Conservation (phyloP, 371 early-diverging fungal genomes). For the Syncephalis plumigaleata region DNA sequence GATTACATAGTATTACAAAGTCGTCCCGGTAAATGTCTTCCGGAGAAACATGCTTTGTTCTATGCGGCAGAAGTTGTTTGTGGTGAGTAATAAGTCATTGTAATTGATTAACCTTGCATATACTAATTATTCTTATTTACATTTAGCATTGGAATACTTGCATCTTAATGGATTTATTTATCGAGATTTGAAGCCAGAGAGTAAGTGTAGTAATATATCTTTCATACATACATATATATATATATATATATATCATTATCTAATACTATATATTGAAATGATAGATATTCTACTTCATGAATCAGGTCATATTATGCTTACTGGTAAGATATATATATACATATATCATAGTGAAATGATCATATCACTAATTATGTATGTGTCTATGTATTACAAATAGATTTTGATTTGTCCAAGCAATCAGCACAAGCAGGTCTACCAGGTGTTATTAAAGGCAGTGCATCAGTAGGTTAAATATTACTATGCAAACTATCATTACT, state of each 20-base stretch:
- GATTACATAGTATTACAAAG: conserved; percentile 4
- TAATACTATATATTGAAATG: neutral
- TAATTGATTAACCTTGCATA: neutral
- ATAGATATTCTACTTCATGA: conserved; percentile 86
- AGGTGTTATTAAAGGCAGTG: conserved; percentile 42
- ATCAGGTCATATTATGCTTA: conserved; percentile 91
- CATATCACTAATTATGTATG: too few species aligned
- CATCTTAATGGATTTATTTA: conserved; percentile 95
- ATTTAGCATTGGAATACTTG: conserved; percentile 79
- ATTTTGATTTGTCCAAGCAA: conserved; percentile 90
- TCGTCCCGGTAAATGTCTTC: conserved; percentile 5
- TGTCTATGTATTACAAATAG: conserved; percentile 12
- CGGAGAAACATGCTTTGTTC: conserved; percentile 81
- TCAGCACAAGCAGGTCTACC: conserved; percentile 59
- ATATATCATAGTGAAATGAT: too few species aligned
- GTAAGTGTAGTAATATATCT: conserved; percentile 29
- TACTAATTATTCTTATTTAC: neutral
- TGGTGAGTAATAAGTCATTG: conserved; percentile 4
- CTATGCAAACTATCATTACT: neutral
- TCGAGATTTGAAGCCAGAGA: conserved; percentile 98
- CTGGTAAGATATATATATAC: conserved; percentile 17
- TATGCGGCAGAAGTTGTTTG: conserved; percentile 94
- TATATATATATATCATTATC: too few species aligned
- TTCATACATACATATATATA: neutral
- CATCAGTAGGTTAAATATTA: conserved; percentile 12